phyloP scores from a whole-genome alignment of 495 filamentous ascomycete species.

The Clavariopsis aquatica region DNA sequence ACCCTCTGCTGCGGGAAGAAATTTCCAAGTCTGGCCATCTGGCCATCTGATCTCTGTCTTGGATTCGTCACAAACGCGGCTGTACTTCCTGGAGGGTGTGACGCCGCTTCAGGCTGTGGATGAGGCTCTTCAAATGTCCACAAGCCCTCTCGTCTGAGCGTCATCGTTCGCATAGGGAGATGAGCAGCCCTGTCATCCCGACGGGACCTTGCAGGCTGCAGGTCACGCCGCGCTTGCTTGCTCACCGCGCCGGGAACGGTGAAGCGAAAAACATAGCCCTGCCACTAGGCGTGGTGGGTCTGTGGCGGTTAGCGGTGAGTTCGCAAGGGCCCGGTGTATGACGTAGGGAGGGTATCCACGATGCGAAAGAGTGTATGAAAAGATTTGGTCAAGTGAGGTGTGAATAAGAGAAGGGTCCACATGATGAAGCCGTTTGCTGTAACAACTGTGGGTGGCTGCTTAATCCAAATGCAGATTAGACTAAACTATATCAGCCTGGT shows the following conservation, averaged over 20 bases:
- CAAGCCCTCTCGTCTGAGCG: background rate
- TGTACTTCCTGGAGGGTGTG: background rate
- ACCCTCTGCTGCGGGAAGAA: background rate
- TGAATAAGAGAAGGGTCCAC: too few species aligned
- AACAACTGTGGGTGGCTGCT: too few species aligned
- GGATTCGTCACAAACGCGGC: background rate
- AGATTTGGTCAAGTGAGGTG: too few species aligned
- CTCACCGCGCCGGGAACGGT: background rate
- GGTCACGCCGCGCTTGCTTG: background rate
- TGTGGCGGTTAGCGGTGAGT: too few species aligned
- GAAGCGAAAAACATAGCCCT: background rate
- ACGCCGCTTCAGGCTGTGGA: background rate
- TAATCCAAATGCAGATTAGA: too few species aligned
- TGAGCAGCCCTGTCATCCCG: too few species aligned
- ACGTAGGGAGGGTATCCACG: too few species aligned
- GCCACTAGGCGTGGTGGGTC: background rate
- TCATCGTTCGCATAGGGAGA: too few species aligned
- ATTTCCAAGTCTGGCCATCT: background rate
- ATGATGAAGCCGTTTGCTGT: too few species aligned
- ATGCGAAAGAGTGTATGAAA: too few species aligned
- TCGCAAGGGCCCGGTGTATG: too few species aligned
- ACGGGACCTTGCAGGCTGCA: constrained; percentile 1
- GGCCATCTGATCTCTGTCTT: background rate
- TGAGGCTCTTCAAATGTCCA: background rate
- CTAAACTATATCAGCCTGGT: too few species aligned